Conservation (phyloP, 768 basidiomycete genomes). For the Dentipellis sp. region DNA sequence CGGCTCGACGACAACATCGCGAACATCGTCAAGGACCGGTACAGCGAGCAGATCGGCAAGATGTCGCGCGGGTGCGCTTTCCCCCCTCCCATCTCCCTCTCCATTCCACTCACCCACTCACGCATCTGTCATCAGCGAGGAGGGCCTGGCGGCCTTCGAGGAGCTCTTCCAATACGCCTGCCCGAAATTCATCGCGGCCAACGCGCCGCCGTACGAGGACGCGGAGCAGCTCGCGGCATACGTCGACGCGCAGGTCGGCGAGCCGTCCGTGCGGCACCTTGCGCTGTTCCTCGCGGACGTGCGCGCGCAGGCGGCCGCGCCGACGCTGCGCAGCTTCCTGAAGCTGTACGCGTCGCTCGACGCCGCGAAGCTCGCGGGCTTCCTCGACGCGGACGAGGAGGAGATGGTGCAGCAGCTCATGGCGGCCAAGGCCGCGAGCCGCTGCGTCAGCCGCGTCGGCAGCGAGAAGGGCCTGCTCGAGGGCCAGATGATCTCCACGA, state of each 20-base stretch:
- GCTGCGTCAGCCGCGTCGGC: conserved; percentile 55
- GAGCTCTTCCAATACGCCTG: conserved; percentile 93
- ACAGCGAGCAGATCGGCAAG: conserved; percentile 82
- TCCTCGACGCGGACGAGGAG: conserved; percentile 89
- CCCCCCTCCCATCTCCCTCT: not conserved
- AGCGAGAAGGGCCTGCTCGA: conserved; percentile 56
- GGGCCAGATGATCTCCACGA: conserved; percentile 81
- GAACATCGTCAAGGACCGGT: conserved; percentile 86
- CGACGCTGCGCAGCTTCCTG: conserved; percentile 84
- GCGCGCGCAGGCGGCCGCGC: conserved; percentile 62
- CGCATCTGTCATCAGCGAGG: conserved; percentile 33
- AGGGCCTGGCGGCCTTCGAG: conserved; percentile 73
- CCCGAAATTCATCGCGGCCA: conserved; percentile 94
- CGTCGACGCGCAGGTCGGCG: conserved; percentile 34
- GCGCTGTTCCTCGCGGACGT: conserved; percentile 80
- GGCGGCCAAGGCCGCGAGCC: conserved; percentile 85
- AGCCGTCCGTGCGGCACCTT: conserved; percentile 81
- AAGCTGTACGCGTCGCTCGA: conserved; percentile 94
- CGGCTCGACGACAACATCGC: conserved; percentile 92
- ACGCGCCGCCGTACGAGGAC: conserved; percentile 90
- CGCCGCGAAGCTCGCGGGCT: conserved; percentile 83
- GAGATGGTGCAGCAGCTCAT: conserved; percentile 95
- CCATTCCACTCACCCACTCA: not conserved
- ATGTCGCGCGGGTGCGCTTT: conserved; percentile 72
- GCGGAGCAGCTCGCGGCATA: conserved; percentile 41